Evolutionary conservation across 495 filamentous ascomycete species (phyloP), one percentile per base, ranked within the genome.

Genomic region (Staphylotrichum longicolle): DNA sequence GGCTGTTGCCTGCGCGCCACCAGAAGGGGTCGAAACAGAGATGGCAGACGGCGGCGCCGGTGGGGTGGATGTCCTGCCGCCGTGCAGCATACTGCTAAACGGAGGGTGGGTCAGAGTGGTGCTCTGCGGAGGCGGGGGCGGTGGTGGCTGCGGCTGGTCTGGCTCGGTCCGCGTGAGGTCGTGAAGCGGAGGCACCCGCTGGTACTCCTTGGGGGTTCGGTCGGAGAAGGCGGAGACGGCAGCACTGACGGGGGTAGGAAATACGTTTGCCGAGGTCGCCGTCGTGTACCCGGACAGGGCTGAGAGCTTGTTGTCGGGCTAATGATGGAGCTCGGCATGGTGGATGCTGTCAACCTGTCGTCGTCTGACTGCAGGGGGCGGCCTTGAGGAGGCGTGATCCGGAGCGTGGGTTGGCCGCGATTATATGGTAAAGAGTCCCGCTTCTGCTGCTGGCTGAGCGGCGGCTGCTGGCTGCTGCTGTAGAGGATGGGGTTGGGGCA

Each of bases 341-440:
- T 77, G 7, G 82, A 81, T 12, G 78, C 75, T 10, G 76, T 77
- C 27, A 70, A 72, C 52, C 78, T 74, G 63, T 78, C 75, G 63
- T 83, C 81, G 54, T 83, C 81, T 32, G 76, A 69, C 48, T 76
- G 69, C 52, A 78, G 67, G 32, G 77, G 75, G 34, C 77, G 77
- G 45, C 77, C 76, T 60, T 83, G 80, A n/a, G 80, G 80, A 6
- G 82, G 79, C 61, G 83, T 82, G 64, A 85, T 82, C 34, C 82
- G 74, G 39, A 85, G 74, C 27, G 70, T 70, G 37, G 74, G 73
- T 62, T 82, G 82, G 37, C 79, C 80, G 46, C 81, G 81, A 66
- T 82, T 83, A 54, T 78, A 75, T 48, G 76, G 74, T 9, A 80
- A 49, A 14, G 78, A 73, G 67, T 83, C 80, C 32, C 81, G 77